These are phyloP conservation scores for Hygrophorus pudorinus DNA, from an alignment of 768 basidiomycete species.

Conservation along the genomic window DNA sequence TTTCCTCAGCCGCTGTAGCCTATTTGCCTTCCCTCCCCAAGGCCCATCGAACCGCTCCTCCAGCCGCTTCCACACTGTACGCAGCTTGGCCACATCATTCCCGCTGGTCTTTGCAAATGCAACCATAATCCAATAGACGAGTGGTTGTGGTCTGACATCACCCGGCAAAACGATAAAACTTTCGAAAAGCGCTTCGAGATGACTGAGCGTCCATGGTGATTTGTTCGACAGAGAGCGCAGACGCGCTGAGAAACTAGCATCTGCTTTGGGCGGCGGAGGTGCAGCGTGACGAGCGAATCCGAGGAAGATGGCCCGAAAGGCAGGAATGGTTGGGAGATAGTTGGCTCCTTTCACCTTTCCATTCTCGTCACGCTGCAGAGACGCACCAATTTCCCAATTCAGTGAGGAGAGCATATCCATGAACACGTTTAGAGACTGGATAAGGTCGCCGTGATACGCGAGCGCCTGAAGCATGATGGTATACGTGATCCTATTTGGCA, in stretches of 20 bases:
- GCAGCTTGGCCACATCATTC: conserved; percentile 37
- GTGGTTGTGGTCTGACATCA: conserved; percentile 24
- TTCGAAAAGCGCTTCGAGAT: conserved; percentile 48
- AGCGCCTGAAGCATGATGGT: conserved; percentile 57
- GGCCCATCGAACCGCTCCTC: conserved; percentile 41
- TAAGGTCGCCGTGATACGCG: conserved; percentile 63
- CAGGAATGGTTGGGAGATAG: conserved; percentile 36
- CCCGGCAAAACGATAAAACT: conserved; percentile 51
- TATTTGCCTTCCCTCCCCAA: conserved; percentile 33
- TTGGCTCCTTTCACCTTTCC: conserved; percentile 17
- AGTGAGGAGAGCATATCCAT: conserved; percentile 53
- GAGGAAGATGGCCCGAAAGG: conserved; percentile 66
- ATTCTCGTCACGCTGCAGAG: conserved; percentile 17
- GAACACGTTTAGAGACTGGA: conserved; percentile 44
- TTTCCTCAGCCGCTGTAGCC: conserved; percentile 29
- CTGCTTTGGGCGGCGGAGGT: conserved; percentile 8
- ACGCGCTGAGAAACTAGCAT: not conserved
- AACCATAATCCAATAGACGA: conserved; percentile 59
- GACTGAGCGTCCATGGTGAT: conserved; percentile 46
- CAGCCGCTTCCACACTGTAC: conserved; percentile 46
- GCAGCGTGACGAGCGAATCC: conserved; percentile 60
- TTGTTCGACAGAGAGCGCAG: conserved; percentile 2
- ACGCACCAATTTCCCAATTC: conserved; percentile 27
- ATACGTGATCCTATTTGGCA: conserved; percentile 61
- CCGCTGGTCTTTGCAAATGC: conserved; percentile 56